Conservation (phyloP, 345 rosid species). For the Xanthoceras sorbifolium region DNA sequence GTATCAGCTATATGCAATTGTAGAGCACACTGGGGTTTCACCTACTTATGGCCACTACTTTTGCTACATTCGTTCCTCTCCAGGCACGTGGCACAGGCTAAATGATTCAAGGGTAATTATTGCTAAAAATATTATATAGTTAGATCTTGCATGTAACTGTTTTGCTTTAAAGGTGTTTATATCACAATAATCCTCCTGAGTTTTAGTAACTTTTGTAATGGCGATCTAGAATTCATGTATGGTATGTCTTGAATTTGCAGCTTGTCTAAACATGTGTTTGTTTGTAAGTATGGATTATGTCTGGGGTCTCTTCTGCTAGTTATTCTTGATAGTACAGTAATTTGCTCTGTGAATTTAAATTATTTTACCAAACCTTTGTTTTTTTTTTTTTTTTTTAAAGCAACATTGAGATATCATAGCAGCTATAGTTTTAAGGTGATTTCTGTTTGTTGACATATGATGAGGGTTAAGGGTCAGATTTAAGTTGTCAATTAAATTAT, state of each 20-base stretch:
- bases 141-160: background rate
- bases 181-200: background rate
- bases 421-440: conserved; percentile 1
- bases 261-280: background rate
- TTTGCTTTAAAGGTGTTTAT: background rate
- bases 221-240: background rate
- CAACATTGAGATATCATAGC: background rate
- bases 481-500: background rate
- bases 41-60: conserved; percentile 75
- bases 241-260: background rate
- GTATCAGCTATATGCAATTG: conserved; percentile 73
- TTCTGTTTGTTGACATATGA: background rate
- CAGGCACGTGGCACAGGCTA: conserved; percentile 68
- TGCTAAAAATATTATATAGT: conserved; percentile 2
- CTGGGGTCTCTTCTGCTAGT: background rate
- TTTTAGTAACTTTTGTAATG: background rate
- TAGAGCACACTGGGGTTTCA: conserved; percentile 64
- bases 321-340: conserved; percentile 1
- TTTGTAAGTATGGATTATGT: background rate
- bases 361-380: background rate
- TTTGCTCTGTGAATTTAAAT: background rate
- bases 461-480: background rate
- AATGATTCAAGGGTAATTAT: conserved; percentile 62
- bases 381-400: background rate
- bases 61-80: conserved; percentile 66